Percentiles rank a stretch among this genome's conserved stretches.
phyloP scores from a whole-genome alignment of 2,329 filamentous ascomycete species.

The Phaeosphaeria sp. region DNA sequence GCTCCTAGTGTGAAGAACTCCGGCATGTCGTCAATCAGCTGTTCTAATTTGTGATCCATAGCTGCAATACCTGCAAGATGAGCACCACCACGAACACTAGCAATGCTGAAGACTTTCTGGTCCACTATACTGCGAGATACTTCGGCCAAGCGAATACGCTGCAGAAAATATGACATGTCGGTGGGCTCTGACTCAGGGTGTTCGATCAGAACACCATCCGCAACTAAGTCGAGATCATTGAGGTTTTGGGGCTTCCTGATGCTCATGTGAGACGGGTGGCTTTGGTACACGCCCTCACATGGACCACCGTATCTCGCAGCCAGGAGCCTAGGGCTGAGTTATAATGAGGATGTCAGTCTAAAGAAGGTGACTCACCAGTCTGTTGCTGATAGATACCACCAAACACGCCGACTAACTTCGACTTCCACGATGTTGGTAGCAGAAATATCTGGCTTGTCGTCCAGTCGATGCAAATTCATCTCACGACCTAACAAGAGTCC shows the following conservation, averaged over 20 bases:
- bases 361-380: too few species aligned
- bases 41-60: conserved; percentile 39
- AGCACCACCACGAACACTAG: too few species aligned
- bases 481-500: conserved; percentile 35
- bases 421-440: too few species aligned
- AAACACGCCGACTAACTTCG: too few species aligned
- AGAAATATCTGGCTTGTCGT: conserved; percentile 8
- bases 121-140: conserved; percentile 49
- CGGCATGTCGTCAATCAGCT: conserved; percentile 37
- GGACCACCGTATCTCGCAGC: conserved; percentile 43
- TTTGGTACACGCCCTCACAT: conserved; percentile 46
- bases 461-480: conserved; percentile 17
- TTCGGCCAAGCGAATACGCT: conserved; percentile 43
- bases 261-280: conserved; percentile 47
- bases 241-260: conserved; percentile 47
- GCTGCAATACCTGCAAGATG: conserved; percentile 9
- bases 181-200: conserved; percentile 37
- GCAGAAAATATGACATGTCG: conserved; percentile 49
- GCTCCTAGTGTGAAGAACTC: conserved; percentile 38
- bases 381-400: too few species aligned
- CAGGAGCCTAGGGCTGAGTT: conserved; percentile 17
- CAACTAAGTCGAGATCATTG: conserved; percentile 42
- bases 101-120: conserved; percentile 8
- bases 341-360: background rate
- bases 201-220: conserved; percentile 15